These are phyloP conservation scores for Aethionema arabicum DNA, from an alignment of 345 rosid species.

Conservation along the genomic window DNA sequence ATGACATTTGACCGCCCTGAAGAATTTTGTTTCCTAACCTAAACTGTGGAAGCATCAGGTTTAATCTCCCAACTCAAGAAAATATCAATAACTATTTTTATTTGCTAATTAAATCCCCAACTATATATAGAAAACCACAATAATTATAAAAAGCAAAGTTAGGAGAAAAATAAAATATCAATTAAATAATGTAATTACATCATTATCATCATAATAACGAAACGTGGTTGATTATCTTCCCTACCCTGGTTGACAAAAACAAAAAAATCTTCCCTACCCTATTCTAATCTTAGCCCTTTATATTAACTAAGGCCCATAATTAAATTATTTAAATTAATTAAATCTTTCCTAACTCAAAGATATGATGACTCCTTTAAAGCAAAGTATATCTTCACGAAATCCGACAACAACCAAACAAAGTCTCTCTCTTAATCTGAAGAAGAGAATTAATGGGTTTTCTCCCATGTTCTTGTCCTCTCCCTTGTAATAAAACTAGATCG, in stretches of 20 bases:
- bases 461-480: conserved; percentile 32
- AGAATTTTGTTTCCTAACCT: neutral
- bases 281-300: conserved; percentile 19
- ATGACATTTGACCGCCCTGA: conserved; percentile 11
- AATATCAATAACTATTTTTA: neutral
- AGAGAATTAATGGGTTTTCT: conserved; percentile 26
- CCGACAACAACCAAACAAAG: conserved; percentile 31
- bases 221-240: conserved; percentile 23
- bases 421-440: conserved; percentile 10
- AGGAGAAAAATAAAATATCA: conserved; percentile 27
- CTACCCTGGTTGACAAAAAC: too few relatives aligned
- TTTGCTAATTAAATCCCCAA: neutral
- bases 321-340: neutral
- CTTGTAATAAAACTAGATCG: conserved; percentile 27
- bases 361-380: conserved; percentile 26
- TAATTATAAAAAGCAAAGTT: conserved; percentile 26
- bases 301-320: neutral
- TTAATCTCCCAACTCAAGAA: conserved; percentile 12
- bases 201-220: conserved; percentile 27
- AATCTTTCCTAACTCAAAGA: conserved; percentile 22
- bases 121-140: neutral
- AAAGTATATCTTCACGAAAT: conserved; percentile 19
- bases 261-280: conserved; percentile 29
- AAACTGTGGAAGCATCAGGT: conserved; percentile 24
- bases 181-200: conserved; percentile 17